These are phyloP conservation scores for Russula sp. DNA, from an alignment of 768 basidiomycete species.

Conservation along the genomic window DNA sequence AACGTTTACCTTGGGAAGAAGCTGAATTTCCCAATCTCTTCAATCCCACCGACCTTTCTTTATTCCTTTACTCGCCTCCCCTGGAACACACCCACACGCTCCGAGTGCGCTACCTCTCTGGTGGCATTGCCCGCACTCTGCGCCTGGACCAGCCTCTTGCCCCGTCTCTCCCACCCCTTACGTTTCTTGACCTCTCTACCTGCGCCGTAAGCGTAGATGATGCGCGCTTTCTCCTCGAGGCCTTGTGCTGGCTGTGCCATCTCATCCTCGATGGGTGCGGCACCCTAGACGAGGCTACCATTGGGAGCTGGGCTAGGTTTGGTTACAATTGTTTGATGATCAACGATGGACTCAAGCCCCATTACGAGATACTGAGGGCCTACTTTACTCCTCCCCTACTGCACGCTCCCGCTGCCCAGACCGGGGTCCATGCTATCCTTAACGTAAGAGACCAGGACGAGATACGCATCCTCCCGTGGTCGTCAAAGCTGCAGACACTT, in stretches of 20 bases:
- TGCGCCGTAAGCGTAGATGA: constrained; percentile 48
- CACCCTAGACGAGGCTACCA: constrained; percentile 40
- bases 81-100: constrained; percentile 44
- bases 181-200: constrained; percentile 71
- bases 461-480: constrained; percentile 46
- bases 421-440: neutral
- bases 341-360: neutral
- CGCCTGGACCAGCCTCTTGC: constrained; percentile 24
- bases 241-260: constrained; percentile 47
- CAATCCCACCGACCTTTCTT: constrained; percentile 49
- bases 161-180: constrained; percentile 46
- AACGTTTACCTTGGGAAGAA: too few relatives aligned
- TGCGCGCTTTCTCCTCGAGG: constrained; percentile 45
- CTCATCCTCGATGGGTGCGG: constrained; percentile 66
- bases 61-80: constrained; percentile 39
- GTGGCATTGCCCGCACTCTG: constrained; percentile 44
- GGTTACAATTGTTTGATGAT: constrained; percentile 40
- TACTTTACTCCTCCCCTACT: constrained; percentile 5
- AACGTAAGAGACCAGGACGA: neutral
- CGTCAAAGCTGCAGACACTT: constrained; percentile 43
- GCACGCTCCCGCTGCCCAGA: neutral
- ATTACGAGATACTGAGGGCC: neutral
- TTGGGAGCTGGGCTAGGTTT: constrained; percentile 50
- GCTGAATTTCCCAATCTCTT: too few relatives aligned
- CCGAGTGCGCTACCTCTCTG: constrained; percentile 67